These are phyloP conservation scores for Gossypioides kirkii DNA, from an alignment of 345 rosid genomes.

Conservation along the genomic window DNA sequence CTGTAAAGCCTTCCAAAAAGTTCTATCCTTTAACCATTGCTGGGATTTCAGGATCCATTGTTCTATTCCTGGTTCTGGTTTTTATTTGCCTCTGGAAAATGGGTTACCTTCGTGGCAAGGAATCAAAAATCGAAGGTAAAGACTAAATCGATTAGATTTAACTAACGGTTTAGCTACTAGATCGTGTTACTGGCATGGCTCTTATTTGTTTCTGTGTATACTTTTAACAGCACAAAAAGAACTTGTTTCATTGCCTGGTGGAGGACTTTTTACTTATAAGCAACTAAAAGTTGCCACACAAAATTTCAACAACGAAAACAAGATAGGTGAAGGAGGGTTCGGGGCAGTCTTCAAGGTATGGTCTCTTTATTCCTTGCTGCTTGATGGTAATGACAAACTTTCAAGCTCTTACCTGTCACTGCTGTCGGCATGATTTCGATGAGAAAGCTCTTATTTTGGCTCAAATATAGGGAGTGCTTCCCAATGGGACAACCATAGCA, in stretches of 20 bases:
- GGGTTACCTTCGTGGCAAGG: constrained; percentile 11
- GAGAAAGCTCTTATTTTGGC: constrained; percentile 6
- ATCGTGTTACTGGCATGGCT: neutral
- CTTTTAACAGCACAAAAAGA: constrained; percentile 5
- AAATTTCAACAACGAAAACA: constrained; percentile 9
- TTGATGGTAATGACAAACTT: neutral
- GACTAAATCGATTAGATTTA: neutral
- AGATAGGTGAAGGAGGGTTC: constrained; percentile 14
- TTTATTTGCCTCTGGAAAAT: constrained; percentile 7
- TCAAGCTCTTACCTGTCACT: neutral
- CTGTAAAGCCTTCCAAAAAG: neutral
- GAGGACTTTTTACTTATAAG: constrained; percentile 2
- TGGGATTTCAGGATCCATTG: constrained; percentile 12
- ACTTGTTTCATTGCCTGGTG: constrained; percentile 1
- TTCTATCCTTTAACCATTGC: constrained; percentile 2
- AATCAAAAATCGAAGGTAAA: constrained; percentile 10
- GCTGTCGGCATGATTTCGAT: neutral
- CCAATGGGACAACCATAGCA: constrained; percentile 50
- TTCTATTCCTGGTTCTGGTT: constrained; percentile 6
- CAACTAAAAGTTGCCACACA: constrained; percentile 12
- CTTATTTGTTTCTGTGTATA: neutral
- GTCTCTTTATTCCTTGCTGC: neutral
- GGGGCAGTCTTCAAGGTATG: constrained; percentile 31
- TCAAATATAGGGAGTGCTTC: constrained; percentile 41
- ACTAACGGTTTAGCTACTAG: neutral